phyloP scores from a whole-genome alignment of 73 alveolate species.

The Tetrahymena borealis region DNA sequence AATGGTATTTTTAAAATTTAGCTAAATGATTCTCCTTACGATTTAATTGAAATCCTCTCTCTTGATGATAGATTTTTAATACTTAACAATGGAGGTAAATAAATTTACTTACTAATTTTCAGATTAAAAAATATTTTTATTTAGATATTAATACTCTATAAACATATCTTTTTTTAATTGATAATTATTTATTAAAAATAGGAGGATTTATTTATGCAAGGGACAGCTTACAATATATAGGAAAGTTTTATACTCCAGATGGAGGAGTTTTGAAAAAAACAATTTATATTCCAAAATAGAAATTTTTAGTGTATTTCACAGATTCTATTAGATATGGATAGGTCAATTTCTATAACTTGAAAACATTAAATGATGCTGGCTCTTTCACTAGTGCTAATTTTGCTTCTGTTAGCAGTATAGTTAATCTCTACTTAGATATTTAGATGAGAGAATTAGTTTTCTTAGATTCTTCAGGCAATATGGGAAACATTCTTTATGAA shows the following conservation, averaged over 20 bases:
- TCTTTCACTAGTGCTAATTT: neutral
- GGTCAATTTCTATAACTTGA: neutral
- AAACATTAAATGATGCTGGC: neutral
- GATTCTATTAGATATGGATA: neutral
- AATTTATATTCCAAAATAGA: neutral
- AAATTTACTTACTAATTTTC: no score
- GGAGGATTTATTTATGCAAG: neutral
- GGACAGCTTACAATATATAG: neutral
- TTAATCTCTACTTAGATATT: neutral
- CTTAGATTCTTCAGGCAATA: neutral
- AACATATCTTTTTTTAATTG: no score
- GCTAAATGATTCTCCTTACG: no score
- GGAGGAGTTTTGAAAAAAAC: neutral
- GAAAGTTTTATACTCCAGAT: neutral
- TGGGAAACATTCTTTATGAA: neutral
- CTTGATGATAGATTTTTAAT: no score
- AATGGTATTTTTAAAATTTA: no score
- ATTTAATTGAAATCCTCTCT: no score
- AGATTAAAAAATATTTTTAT: no score
- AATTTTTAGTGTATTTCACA: neutral
- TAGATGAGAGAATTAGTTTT: neutral
- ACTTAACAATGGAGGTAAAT: no score
- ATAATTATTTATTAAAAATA: neutral
- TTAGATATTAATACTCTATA: no score
- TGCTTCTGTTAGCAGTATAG: neutral